Percentiles rank a stretch among this genome's conserved stretches.
These are phyloP conservation scores for Bipolaris sorokiniana DNA, from an alignment of 2,329 filamentous ascomycete genomes.

Conservation along the genomic window DNA sequence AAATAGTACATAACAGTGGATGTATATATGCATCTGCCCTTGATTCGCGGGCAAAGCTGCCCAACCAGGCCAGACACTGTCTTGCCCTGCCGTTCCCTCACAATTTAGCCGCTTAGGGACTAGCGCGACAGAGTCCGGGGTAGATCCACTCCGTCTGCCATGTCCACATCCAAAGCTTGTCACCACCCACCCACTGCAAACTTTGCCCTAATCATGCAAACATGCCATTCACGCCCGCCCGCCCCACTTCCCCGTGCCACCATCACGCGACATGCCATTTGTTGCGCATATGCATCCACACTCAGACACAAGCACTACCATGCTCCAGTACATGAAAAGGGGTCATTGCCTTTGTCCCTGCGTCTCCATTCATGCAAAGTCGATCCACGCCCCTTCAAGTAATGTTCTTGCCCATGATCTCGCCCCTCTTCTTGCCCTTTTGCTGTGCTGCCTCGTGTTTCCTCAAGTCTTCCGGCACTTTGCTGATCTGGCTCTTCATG, in stretches of 20 bases:
- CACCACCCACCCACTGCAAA: background rate
- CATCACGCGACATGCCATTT: background rate
- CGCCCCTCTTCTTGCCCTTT: conserved; percentile 59
- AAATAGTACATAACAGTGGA: background rate
- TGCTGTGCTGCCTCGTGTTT: conserved; percentile 92
- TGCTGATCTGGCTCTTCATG: conserved; percentile 83
- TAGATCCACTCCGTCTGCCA: conserved; percentile 14
- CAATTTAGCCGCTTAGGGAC: conserved; percentile 1
- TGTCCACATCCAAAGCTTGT: background rate
- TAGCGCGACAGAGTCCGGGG: conserved; percentile 21
- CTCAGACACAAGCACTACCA: too few relatives aligned
- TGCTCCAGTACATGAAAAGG: too few relatives aligned
- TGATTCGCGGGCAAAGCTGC: conserved; percentile 1
- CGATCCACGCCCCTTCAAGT: conserved; percentile 3
- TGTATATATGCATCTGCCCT: background rate
- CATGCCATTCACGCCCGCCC: background rate
- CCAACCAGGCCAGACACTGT: conserved; percentile 2
- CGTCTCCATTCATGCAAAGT: background rate
- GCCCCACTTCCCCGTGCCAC: background rate
- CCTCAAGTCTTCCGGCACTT: conserved; percentile 88
- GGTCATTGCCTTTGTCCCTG: background rate
- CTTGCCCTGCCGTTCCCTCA: too few relatives aligned
- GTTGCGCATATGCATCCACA: too few relatives aligned
- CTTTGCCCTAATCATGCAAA: background rate
- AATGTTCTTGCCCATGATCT: conserved; percentile 21